Evolutionary conservation across 176 grass and related monocot genomes (phyloP).

Genomic region (Saccharum officinarum): DNA sequence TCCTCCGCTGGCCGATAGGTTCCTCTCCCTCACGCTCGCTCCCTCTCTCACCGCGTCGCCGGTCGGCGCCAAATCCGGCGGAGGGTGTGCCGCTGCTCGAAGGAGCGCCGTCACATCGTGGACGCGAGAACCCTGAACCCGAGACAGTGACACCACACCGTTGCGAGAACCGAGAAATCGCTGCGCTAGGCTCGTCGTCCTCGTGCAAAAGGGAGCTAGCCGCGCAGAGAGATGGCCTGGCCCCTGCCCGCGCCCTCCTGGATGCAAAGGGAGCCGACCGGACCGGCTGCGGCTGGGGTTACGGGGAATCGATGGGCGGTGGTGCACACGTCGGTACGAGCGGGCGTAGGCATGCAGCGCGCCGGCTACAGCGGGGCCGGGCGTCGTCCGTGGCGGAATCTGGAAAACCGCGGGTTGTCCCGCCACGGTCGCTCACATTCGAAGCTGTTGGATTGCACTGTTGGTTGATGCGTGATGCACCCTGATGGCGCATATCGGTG

Average conservation of each 20-base stretch:
- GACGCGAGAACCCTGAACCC: background rate
- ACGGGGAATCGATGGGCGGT: conserved; percentile 9
- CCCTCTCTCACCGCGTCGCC: too few relatives aligned
- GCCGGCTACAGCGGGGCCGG: too few relatives aligned
- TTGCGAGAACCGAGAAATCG: background rate
- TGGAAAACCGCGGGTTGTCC: too few relatives aligned
- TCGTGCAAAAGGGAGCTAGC: background rate
- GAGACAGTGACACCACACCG: background rate
- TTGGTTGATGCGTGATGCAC: background rate
- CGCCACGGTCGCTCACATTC: too few relatives aligned
- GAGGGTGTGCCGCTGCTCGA: background rate
- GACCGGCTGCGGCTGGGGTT: background rate
- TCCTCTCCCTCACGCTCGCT: too few relatives aligned
- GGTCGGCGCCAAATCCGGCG: too few relatives aligned
- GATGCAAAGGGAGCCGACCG: background rate
- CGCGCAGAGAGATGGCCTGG: background rate
- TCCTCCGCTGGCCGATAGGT: too few relatives aligned
- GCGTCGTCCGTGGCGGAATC: too few relatives aligned
- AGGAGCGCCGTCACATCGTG: background rate
- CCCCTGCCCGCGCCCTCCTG: background rate
- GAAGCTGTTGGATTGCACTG: background rate
- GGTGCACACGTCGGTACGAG: background rate
- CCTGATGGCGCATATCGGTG: background rate
- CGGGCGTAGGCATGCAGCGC: background rate
- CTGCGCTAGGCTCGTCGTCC: background rate